phyloP scores from a whole-genome alignment of 208 protist species.

The Trypanosoma rangeli region DNA sequence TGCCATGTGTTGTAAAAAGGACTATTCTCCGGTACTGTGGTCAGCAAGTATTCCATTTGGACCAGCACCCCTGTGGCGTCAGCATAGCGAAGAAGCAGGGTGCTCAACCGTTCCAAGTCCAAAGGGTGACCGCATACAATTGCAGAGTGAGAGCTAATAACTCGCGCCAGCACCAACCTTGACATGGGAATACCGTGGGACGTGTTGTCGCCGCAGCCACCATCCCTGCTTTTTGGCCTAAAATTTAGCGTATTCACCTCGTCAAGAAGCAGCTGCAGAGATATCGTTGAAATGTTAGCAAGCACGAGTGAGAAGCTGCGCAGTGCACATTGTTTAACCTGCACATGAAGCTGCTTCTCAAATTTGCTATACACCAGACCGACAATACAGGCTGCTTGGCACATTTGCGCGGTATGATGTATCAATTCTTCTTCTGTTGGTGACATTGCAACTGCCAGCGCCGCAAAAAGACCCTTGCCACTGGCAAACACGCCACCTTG shows the following conservation, averaged over 20 bases:
- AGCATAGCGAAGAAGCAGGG: slow-evolving; percentile 58
- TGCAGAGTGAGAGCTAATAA: slow-evolving; percentile 64
- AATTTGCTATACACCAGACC: slow-evolving; percentile 47
- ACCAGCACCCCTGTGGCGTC: slow-evolving; percentile 66
- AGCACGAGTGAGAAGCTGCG: slow-evolving; percentile 58
- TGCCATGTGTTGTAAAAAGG: slow-evolving; percentile 58
- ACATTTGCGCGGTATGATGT: slow-evolving; percentile 49
- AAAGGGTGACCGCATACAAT: slow-evolving; percentile 78
- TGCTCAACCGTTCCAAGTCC: slow-evolving; percentile 62
- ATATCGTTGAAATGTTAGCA: slow-evolving; percentile 71
- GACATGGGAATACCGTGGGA: slow-evolving; percentile 40
- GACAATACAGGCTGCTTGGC: slow-evolving; percentile 62
- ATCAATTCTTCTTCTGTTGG: slow-evolving; percentile 42
- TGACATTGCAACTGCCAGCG: slow-evolving; percentile 71
- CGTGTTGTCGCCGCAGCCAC: neutral
- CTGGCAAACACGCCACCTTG: slow-evolving; percentile 47
- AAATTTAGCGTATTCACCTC: slow-evolving; percentile 52
- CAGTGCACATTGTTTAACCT: slow-evolving; percentile 27
- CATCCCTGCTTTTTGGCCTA: neutral
- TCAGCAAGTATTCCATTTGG: slow-evolving; percentile 68
- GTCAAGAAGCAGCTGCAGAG: slow-evolving; percentile 52
- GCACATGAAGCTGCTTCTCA: slow-evolving; percentile 33
- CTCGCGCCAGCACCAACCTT: slow-evolving; percentile 60
- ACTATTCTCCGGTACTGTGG: slow-evolving; percentile 60
- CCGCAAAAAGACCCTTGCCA: slow-evolving; percentile 72